A percentile compares a stretch with the other conserved stretches of the same genome.
Conservation (phyloP, 305 asterid genomes). For the Lippia alba region DNA sequence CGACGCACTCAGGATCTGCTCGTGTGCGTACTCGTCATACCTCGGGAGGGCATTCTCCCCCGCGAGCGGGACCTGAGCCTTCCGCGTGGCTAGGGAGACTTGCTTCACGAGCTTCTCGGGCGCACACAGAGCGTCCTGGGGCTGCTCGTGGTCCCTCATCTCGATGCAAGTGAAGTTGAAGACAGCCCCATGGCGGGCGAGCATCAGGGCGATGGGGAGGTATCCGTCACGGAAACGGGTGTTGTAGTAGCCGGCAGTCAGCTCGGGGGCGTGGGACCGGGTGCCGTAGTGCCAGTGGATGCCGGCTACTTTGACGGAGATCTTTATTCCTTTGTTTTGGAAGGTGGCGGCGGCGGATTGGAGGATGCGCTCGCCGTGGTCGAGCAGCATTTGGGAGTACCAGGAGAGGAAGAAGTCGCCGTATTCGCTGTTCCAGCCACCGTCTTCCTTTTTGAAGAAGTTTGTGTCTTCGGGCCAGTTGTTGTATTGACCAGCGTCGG, state of each 20-base stretch:
- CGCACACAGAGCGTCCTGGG: constrained; percentile 81
- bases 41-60: constrained; percentile 93
- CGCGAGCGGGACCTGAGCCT: constrained; percentile 76
- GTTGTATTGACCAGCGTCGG: constrained; percentile 88
- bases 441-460: constrained; percentile 79
- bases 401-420: constrained; percentile 91
- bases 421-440: constrained; percentile 70
- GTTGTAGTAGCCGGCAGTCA: constrained; percentile 92
- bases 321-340: constrained; percentile 58
- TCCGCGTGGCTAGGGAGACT: constrained; percentile 74
- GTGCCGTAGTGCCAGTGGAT: constrained; percentile 95
- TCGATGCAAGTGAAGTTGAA: constrained; percentile 93
- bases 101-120: constrained; percentile 87
- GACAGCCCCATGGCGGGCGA: constrained; percentile 73
- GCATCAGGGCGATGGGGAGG: constrained; percentile 86
- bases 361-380: constrained; percentile 80
- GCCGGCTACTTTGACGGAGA: constrained; percentile 84
- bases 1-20: constrained; percentile 67
- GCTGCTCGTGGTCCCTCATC: constrained; percentile 92
- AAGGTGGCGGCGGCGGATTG: constrained; percentile 56
- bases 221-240: constrained; percentile 80
- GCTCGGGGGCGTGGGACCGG: constrained; percentile 92
- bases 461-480: constrained; percentile 98
- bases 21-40: constrained; percentile 75
- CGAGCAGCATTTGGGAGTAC: constrained; percentile 82